Evolutionary conservation across 1,284 basidiomycete species (phyloP).

Genomic region (Tilletia setariae): DNA sequence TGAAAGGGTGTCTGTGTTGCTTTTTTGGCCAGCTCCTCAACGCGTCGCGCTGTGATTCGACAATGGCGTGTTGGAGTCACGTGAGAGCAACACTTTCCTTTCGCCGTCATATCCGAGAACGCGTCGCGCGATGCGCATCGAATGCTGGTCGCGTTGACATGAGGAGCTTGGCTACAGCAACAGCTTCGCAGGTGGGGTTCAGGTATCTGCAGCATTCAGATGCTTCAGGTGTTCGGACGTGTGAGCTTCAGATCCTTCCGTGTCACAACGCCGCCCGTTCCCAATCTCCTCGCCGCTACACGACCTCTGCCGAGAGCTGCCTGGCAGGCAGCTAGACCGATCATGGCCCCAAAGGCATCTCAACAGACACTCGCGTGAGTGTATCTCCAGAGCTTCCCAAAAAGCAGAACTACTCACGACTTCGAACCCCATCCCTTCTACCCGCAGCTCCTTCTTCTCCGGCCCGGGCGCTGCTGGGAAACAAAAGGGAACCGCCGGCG

Average conservation of each 20-base stretch:
- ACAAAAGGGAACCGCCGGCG: not conserved
- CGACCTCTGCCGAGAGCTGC: too few species aligned
- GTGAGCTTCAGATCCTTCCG: too few species aligned
- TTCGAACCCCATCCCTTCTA: not conserved
- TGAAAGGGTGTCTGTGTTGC: not conserved
- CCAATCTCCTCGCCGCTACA: not conserved
- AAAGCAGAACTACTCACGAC: not conserved
- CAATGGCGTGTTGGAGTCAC: constrained; percentile 8
- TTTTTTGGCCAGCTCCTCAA: not conserved
- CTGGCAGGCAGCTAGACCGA: too few species aligned
- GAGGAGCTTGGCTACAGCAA: too few species aligned
- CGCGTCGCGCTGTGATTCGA: constrained; percentile 14
- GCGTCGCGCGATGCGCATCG: not conserved
- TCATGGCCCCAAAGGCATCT: constrained; percentile 1
- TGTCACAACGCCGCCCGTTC: too few species aligned
- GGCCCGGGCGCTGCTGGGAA: not conserved
- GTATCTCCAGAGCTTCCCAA: not conserved
- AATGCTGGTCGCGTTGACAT: not conserved
- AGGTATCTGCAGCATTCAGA: too few species aligned
- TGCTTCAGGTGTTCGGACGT: too few species aligned
- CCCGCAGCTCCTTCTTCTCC: not conserved
- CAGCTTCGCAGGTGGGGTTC: too few species aligned
- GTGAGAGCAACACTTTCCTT: constrained; percentile 11
- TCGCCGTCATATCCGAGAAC: not conserved
- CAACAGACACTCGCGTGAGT: constrained; percentile 11